phyloP scores from a whole-genome alignment of 2,329 filamentous ascomycete species.

The Zalaria sp. region DNA sequence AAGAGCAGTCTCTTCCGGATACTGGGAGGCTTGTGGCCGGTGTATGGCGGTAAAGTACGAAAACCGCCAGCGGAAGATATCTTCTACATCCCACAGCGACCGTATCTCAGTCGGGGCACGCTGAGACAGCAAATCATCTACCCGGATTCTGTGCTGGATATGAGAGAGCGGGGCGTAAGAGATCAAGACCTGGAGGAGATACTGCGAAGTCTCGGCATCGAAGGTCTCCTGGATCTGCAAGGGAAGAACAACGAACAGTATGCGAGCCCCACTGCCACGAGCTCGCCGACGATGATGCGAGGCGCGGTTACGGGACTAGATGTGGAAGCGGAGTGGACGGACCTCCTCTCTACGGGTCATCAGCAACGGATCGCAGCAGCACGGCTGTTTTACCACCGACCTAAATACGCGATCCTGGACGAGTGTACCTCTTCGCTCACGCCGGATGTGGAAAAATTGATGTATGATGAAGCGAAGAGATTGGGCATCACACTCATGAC shows the following conservation, averaged over 20 bases:
- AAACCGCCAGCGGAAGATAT: slow-evolving; percentile 89
- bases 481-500: slow-evolving; percentile 94
- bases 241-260: slow-evolving; percentile 18
- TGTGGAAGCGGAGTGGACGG: slow-evolving; percentile 90
- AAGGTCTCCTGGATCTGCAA: slow-evolving; percentile 65
- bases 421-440: slow-evolving; percentile 96
- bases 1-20: slow-evolving; percentile 96
- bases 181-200: slow-evolving; percentile 69
- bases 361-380: slow-evolving; percentile 98
- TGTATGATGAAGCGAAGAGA: slow-evolving; percentile 93
- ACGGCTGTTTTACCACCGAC: slow-evolving; percentile 81
- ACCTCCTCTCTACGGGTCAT: slow-evolving; percentile 79
- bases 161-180: slow-evolving; percentile 70
- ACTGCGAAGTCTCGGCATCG: slow-evolving; percentile 67
- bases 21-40: slow-evolving; percentile 89
- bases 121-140: slow-evolving; percentile 97
- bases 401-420: slow-evolving; percentile 88
- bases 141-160: slow-evolving; percentile 74
- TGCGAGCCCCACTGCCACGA: background rate
- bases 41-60: slow-evolving; percentile 84
- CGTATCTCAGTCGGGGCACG: slow-evolving; percentile 80
- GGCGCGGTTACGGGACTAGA: slow-evolving; percentile 52
- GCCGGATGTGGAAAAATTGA: slow-evolving; percentile 81
- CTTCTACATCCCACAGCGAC: slow-evolving; percentile 94
- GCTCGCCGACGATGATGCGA: background rate